These are phyloP conservation scores for Cladosporium sp. DNA, from an alignment of 2,329 filamentous ascomycete species.

Conservation along the genomic window DNA sequence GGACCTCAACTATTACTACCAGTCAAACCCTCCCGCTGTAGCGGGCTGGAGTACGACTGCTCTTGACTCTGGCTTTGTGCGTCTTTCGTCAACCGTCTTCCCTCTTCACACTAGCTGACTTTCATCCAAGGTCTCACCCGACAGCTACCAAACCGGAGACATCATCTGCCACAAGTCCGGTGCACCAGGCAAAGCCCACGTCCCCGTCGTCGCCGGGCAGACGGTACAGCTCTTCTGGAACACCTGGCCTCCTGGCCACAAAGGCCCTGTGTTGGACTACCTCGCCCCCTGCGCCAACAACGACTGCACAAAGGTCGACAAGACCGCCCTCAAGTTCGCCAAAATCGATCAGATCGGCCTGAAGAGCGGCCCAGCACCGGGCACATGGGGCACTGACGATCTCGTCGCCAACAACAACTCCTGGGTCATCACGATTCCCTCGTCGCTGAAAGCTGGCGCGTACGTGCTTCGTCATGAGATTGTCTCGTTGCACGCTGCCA, in stretches of 20 bases:
- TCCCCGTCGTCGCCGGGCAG: constrained; percentile 32
- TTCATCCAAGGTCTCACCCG: constrained; percentile 32
- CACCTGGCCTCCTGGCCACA: constrained; percentile 61
- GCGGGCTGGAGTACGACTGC: constrained; percentile 9
- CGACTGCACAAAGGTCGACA: constrained; percentile 53
- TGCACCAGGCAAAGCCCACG: constrained; percentile 29
- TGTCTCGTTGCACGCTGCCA: constrained; percentile 45
- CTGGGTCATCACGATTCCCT: constrained; percentile 42
- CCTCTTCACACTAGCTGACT: not conserved
- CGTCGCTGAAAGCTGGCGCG: constrained; percentile 40
- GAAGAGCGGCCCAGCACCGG: constrained; percentile 40
- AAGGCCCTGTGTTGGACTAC: constrained; percentile 62
- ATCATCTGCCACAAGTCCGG: constrained; percentile 36
- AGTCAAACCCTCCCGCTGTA: constrained; percentile 9
- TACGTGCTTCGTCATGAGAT: constrained; percentile 55
- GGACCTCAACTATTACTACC: constrained; percentile 12
- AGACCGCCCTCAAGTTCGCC: constrained; percentile 54
- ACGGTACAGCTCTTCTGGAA: constrained; percentile 48
- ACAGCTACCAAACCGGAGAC: constrained; percentile 23
- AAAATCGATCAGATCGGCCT: constrained; percentile 60
- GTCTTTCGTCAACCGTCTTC: not conserved
- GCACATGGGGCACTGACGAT: constrained; percentile 54
- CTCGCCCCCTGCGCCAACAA: constrained; percentile 56
- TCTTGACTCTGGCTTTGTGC: constrained; percentile 10
- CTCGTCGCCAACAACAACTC: constrained; percentile 49